Base-by-base conservation (phyloP, 2,329 filamentous ascomycete species). In the Sphaerostilbella broomeana region DNA sequence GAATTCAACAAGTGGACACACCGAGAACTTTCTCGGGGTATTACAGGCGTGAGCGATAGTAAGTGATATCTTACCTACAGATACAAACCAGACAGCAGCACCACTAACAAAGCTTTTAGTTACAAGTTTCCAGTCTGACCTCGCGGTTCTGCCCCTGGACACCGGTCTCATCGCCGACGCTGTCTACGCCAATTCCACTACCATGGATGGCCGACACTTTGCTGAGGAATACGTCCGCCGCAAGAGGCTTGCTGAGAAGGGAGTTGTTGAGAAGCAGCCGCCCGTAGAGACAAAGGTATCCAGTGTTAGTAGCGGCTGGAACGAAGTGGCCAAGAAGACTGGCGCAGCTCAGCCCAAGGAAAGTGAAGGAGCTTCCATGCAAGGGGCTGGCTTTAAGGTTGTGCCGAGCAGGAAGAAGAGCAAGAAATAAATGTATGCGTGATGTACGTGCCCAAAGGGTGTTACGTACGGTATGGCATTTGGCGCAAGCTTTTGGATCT, bases 1-100 rank as follows among this genome's bases (percentile, higher is more conserved):
- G 92, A 97, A 61, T 94, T 98, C 61, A 82, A 80, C 56, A 95
- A 94, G 63, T 98, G 92, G 92, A 79, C 89, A 13, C 79, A 84
- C 51, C 74, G 79, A 40, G 82, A 92, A 58, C 70, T 98, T 47
- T 73, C 76, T 40, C 82, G 86, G 43, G 88, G 89, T 46, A 84
- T 77, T 27, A 70, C 64, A 2, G 62, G 64, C 47, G 64, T 66
- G 31, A 68, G 65, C 38, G 71, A 76, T 51, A 68, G 72, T 75
- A 60, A 69, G 72, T 70, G 15, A n/a, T 32, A 4, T 16, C 12
- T 15, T 9, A n/a, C 13, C 13, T 6, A 9, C 11, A 12, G 3
- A 27, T 27, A 11, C 13, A 25, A 7, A 24, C 11, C 21, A n/a
- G 4, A 8, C 10, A 19, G 4, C 7, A 18, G 4, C 6, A 4